phyloP scores from a whole-genome alignment of 768 basidiomycete genomes.

The Suillus subaureus region DNA sequence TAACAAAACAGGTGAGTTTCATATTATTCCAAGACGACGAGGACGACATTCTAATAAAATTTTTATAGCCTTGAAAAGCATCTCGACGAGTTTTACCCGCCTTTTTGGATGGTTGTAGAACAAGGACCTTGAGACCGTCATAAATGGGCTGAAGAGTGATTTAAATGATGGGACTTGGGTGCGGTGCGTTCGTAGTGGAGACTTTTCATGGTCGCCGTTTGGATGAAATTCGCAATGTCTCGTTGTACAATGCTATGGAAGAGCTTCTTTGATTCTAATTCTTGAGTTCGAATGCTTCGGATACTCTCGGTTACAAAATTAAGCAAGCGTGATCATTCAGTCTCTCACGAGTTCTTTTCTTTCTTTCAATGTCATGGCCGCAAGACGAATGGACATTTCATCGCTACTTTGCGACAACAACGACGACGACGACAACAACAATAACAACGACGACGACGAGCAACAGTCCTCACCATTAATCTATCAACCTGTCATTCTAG shows the following conservation, averaged over 20 bases:
- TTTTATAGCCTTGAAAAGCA: constrained; percentile 74
- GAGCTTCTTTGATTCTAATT: too few relatives aligned
- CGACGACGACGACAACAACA: constrained; percentile 43
- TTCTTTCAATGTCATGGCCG: constrained; percentile 45
- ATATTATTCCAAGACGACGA: not conserved
- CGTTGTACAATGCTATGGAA: constrained; percentile 41
- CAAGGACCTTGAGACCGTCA: constrained; percentile 90
- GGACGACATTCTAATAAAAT: not conserved
- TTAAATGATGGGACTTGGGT: constrained; percentile 85
- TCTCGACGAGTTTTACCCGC: constrained; percentile 86
- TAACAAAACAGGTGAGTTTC: constrained; percentile 55
- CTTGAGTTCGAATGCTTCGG: not conserved
- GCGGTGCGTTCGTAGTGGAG: constrained; percentile 62
- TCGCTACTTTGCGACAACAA: constrained; percentile 69
- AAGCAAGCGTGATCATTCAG: not conserved
- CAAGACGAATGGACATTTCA: constrained; percentile 74
- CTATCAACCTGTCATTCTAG: constrained; percentile 31
- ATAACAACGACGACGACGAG: constrained; percentile 33
- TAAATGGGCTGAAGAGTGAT: constrained; percentile 70
- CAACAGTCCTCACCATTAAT: constrained; percentile 7
- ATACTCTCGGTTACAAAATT: not conserved
- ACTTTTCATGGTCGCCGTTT: constrained; percentile 68
- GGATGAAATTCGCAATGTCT: constrained; percentile 85
- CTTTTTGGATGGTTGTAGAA: constrained; percentile 57
- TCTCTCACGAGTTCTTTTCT: constrained; percentile 10